Evolutionary conservation across 768 basidiomycete genomes (phyloP).

Genomic region (Phaeotremella fagi): DNA sequence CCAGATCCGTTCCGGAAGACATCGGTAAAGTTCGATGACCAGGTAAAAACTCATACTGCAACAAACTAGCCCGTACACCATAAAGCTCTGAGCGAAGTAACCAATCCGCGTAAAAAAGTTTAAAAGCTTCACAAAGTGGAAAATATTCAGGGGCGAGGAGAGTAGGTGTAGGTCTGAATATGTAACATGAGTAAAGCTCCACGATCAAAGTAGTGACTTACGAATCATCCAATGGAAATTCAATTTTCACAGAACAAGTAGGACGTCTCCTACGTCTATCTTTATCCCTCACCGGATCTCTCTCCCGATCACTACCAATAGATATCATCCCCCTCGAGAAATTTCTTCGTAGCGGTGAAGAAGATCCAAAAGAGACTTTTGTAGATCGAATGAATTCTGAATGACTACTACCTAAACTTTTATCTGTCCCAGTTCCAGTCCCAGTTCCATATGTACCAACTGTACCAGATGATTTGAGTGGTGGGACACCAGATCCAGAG

Average conservation of each 20-base stretch:
- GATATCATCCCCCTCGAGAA: conserved; percentile 1
- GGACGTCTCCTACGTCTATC: conserved; percentile 5
- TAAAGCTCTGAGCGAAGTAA: conserved; percentile 33
- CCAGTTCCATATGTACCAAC: too few relatives aligned
- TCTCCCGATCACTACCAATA: conserved; percentile 6
- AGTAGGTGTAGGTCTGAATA: conserved; percentile 14
- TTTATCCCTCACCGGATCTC: too few relatives aligned
- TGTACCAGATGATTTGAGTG: not conserved
- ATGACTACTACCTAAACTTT: not conserved
- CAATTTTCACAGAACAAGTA: conserved; percentile 20
- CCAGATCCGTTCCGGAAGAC: too few relatives aligned
- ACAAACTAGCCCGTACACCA: conserved; percentile 16
- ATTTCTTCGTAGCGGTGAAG: conserved; percentile 4
- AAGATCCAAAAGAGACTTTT: conserved; percentile 3
- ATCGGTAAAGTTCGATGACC: too few relatives aligned
- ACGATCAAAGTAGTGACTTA: conserved; percentile 1
- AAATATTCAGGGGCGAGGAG: conserved; percentile 18
- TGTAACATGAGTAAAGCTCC: not conserved
- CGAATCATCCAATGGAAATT: conserved; percentile 19
- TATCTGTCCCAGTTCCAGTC: not conserved
- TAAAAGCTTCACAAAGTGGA: conserved; percentile 26
- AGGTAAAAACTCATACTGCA: conserved; percentile 19
- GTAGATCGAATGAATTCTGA: not conserved
- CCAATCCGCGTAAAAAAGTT: conserved; percentile 40
- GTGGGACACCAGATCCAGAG: not conserved